phyloP scores from a whole-genome alignment of 1,284 basidiomycete species.

The Prillingera fragicola region DNA sequence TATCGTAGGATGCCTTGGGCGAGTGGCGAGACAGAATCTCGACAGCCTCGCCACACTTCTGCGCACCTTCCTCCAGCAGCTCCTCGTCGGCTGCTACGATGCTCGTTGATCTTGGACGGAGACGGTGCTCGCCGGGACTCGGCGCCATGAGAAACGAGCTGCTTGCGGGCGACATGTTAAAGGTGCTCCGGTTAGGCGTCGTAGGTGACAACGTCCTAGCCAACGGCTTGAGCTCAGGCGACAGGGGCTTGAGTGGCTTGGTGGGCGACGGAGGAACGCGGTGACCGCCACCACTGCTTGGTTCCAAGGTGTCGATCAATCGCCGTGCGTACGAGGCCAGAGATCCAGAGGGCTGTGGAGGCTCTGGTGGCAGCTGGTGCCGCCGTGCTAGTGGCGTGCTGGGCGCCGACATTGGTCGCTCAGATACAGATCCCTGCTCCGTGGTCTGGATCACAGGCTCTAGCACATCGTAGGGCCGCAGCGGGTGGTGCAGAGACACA shows the following conservation, averaged over 20 bases:
- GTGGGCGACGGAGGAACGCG: slow-evolving; percentile 11
- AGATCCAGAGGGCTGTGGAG: slow-evolving; percentile 15
- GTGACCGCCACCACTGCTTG: not conserved
- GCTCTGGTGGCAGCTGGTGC: not conserved
- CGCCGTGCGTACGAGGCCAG: slow-evolving; percentile 32
- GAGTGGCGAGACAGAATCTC: slow-evolving; percentile 83
- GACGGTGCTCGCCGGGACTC: not conserved
- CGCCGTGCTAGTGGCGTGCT: not conserved
- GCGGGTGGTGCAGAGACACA: slow-evolving; percentile 30
- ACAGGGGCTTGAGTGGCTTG: slow-evolving; percentile 7
- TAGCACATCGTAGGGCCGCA: slow-evolving; percentile 41
- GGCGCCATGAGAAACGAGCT: not conserved
- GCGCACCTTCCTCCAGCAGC: slow-evolving; percentile 52
- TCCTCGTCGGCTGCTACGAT: slow-evolving; percentile 37
- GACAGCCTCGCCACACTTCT: slow-evolving; percentile 72
- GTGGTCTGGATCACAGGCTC: slow-evolving; percentile 44
- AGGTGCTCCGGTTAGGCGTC: no score
- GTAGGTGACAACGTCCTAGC: not conserved
- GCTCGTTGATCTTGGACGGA: slow-evolving; percentile 20
- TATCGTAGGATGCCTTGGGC: slow-evolving; percentile 85
- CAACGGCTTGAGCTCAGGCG: not conserved
- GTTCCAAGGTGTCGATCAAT: slow-evolving; percentile 26
- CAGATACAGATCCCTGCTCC: slow-evolving; percentile 38
- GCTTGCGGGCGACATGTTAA: not conserved
- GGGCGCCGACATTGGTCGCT: slow-evolving; percentile 1